phyloP scores from a whole-genome alignment of 1,284 basidiomycete genomes.

The Exobasidium rhododendri region DNA sequence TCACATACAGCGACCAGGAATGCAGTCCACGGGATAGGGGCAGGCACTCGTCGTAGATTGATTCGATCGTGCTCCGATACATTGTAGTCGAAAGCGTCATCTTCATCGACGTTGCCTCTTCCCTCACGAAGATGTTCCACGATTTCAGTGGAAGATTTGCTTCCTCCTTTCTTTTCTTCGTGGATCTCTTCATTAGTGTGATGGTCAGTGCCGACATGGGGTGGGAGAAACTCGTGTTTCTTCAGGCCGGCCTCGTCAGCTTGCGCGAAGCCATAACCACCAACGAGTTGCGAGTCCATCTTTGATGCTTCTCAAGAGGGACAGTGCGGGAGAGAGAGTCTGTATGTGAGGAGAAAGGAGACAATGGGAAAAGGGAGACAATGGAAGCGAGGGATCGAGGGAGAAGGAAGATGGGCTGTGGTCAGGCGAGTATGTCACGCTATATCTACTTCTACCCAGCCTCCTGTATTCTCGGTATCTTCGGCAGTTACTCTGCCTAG shows the following conservation, averaged over 20 bases:
- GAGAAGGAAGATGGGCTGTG: neutral
- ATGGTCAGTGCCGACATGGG: neutral
- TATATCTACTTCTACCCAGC: neutral
- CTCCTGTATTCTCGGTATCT: neutral
- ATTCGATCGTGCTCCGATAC: constrained; percentile 41
- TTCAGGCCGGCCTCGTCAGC: constrained; percentile 11
- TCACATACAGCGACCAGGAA: constrained; percentile 52
- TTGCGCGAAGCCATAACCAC: constrained; percentile 5
- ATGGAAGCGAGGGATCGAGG: neutral
- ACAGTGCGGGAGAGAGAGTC: neutral
- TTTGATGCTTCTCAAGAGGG: neutral
- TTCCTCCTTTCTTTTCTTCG: neutral
- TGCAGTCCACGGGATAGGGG: constrained; percentile 38
- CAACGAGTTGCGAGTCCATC: constrained; percentile 2
- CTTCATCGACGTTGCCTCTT: neutral
- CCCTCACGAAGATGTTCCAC: constrained; percentile 2
- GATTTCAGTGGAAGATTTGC: neutral
- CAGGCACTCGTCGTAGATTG: constrained; percentile 47
- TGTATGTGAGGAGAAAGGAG: neutral
- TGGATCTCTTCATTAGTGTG: neutral
- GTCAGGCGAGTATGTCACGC: neutral
- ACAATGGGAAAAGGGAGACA: neutral
- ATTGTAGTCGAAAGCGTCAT: constrained; percentile 7
- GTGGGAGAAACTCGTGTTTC: constrained; percentile 4
- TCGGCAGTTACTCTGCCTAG: neutral